These are phyloP conservation scores for Neurospora pannonica DNA, from an alignment of 495 filamentous ascomycete genomes.

Conservation along the genomic window DNA sequence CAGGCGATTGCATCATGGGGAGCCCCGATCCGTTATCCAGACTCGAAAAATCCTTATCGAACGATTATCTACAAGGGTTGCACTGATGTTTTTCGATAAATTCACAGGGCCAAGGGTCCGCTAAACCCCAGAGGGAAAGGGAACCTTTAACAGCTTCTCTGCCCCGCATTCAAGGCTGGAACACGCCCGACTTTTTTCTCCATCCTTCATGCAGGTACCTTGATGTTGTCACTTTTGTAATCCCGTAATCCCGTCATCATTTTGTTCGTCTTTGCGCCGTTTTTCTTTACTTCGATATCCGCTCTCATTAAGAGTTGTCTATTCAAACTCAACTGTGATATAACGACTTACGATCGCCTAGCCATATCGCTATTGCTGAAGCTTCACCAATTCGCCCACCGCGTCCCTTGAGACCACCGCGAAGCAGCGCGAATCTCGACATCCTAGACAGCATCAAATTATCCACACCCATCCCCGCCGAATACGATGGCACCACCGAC, in stretches of 20 bases:
- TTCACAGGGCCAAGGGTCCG: neutral
- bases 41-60: neutral
- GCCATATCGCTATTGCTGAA: neutral
- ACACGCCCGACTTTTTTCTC: neutral
- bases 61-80: conserved; percentile 3
- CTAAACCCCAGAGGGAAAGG: neutral
- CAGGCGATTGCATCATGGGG: conserved; percentile 3
- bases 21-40: neutral
- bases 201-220: neutral
- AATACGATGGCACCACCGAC: conserved; percentile 41
- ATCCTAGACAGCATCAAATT: neutral
- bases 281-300: neutral
- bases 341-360: neutral
- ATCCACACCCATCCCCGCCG: neutral
- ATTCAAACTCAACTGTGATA: neutral
- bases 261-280: neutral
- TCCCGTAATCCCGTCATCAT: neutral
- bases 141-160: neutral
- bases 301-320: neutral
- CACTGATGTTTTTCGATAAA: conserved; percentile 1
- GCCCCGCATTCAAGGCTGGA: conserved; percentile 19
- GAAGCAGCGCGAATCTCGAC: neutral
- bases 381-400: neutral
- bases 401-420: neutral
- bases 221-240: neutral